phyloP scores from a whole-genome alignment of 768 basidiomycete genomes.

The Russula compacta region DNA sequence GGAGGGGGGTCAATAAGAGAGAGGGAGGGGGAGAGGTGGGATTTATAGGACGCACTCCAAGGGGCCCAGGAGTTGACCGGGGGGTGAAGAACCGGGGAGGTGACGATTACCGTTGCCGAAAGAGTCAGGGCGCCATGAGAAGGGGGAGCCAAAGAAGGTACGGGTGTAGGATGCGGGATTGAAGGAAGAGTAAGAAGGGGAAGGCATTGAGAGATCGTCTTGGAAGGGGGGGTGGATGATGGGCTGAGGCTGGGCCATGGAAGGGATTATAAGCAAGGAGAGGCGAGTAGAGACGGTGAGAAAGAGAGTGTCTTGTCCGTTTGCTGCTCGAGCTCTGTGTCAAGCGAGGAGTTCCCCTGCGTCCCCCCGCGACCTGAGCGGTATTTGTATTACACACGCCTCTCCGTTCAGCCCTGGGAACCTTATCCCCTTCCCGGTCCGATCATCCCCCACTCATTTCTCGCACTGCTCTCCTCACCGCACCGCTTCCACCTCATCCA shows the following conservation, averaged over 20 bases:
- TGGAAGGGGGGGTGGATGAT: slow-evolving; percentile 33
- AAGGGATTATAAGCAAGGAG: background rate
- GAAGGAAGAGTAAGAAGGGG: slow-evolving; percentile 48
- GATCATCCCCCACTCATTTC: background rate
- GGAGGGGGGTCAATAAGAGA: background rate
- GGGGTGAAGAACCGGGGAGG: slow-evolving; percentile 54
- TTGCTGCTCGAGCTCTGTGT: background rate
- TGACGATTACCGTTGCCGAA: slow-evolving; percentile 56
- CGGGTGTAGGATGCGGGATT: slow-evolving; percentile 60
- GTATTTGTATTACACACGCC: slow-evolving; percentile 11
- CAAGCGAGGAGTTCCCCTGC: too few species aligned
- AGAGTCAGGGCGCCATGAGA: slow-evolving; percentile 62
- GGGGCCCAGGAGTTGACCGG: slow-evolving; percentile 46
- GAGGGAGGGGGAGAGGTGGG: background rate
- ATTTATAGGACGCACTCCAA: slow-evolving; percentile 47
- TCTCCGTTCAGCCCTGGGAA: background rate
- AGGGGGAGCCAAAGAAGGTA: slow-evolving; percentile 61
- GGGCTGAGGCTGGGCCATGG: slow-evolving; percentile 37
- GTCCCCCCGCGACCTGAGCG: background rate
- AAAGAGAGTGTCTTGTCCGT: background rate
- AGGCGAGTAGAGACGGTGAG: background rate
- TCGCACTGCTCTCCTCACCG: background rate
- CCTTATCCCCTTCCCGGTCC: background rate
- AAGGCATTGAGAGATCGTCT: slow-evolving; percentile 29
- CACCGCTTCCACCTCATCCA: background rate